Evolutionary conservation across 1,139 yeast species (phyloP).

Genomic region (Debaryomyces nepalensis): DNA sequence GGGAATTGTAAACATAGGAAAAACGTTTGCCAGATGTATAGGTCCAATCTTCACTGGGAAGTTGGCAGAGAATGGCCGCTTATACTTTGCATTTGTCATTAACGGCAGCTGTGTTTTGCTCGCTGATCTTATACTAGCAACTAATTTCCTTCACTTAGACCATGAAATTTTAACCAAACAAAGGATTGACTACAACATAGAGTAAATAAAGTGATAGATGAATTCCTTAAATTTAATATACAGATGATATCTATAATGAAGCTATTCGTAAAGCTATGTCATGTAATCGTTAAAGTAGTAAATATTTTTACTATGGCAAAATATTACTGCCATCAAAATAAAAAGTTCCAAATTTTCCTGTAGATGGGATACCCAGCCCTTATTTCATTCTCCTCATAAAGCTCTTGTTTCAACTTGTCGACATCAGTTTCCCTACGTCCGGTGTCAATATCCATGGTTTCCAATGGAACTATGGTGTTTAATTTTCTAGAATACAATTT

Average conservation of each 20-base stretch:
- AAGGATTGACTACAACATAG: conserved; percentile 1
- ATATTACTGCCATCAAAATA: conserved; percentile 24
- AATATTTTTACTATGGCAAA: neutral
- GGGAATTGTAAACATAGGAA: conserved; percentile 85
- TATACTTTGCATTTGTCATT: conserved; percentile 64
- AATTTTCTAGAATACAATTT: conserved; percentile 39
- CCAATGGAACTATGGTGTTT: conserved; percentile 31
- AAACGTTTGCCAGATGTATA: conserved; percentile 79
- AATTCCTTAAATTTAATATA: neutral
- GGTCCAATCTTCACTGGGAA: conserved; percentile 84
- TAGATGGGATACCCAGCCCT: conserved; percentile 30
- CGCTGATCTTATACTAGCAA: conserved; percentile 50
- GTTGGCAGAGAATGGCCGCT: conserved; percentile 56
- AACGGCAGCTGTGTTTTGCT: conserved; percentile 59
- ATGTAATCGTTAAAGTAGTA: conserved; percentile 9
- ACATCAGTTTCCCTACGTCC: conserved; percentile 45
- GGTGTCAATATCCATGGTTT: conserved; percentile 42
- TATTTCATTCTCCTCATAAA: conserved; percentile 39
- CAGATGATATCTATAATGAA: conserved; percentile 2
- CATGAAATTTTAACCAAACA: conserved; percentile 28
- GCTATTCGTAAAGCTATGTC: conserved; percentile 9
- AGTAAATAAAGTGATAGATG: conserved; percentile 4
- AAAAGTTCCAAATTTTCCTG: conserved; percentile 28
- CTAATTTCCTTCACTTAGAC: conserved; percentile 47
- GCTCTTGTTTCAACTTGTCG: conserved; percentile 42